Evolutionary conservation across 805 yeast genomes (phyloP), one percentile per base, ranked within the genome.

Genomic region (Wickerhamiella vanderwaltii): DNA sequence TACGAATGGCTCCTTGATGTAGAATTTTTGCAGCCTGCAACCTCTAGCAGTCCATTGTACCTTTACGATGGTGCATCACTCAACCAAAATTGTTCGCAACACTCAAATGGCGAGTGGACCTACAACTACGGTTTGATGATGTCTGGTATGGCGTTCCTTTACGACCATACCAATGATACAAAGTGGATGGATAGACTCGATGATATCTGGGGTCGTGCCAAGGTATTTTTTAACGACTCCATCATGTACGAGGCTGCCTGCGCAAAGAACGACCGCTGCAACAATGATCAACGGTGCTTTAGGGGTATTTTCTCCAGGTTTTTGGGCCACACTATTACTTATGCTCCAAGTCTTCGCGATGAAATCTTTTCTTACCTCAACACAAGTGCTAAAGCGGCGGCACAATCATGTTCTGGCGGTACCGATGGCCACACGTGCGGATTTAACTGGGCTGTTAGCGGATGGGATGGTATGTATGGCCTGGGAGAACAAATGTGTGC

Each of bases 401-500:
- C 87, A 2, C 62, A 62, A 38, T 72, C 88, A 1, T 84, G 95
- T 61, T 64, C 77, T 1, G 95, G 95, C 45, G 94, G 93, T 50
- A 39, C 60, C 1, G 94, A 84, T 56, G 79, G 80, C 7, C 75
- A 77, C 50, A 84, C 94, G 0, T 85, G 95, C 63, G 94, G 94
- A 35, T 58, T 69, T 41, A 65, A 77, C 58, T 84, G 95, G 95
- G 57, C 69, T 11, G 46, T 51, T 12, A 61, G 61, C 28, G 65
- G 70, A 4, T 80, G 79, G 74, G 94, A 83, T 58, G 73, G 70
- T 1, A 55, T 52, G 43, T 82, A 72, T 51, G 94, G 94, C 1
- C 68, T 84, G 29, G 94, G 94, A 38, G 93, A 85, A 60, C 94
- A 84, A 59, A 77, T 81, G 69, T 63, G 73, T 26, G 93, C 93